phyloP scores from a whole-genome alignment of 306 rosid genomes.

The Pterocarpus macrocarpus region DNA sequence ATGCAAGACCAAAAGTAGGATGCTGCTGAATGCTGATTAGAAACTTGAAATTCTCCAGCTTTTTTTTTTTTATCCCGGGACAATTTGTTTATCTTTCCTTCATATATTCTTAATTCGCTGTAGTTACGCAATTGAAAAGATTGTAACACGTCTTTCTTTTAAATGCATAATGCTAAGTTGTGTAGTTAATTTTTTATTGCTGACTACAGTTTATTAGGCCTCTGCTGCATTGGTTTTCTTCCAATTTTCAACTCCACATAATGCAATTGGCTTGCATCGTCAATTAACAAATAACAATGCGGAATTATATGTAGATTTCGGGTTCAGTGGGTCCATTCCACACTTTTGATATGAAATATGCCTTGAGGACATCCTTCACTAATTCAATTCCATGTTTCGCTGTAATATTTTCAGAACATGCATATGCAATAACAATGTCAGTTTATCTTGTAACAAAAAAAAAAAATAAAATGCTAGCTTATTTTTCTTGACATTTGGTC shows the following conservation, averaged over 20 bases:
- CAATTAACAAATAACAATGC: conserved; percentile 11
- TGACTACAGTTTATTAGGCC: conserved; percentile 9
- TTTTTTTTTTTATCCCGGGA: background rate
- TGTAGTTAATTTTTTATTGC: conserved; percentile 30
- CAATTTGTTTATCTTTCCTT: conserved; percentile 1
- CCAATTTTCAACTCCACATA: conserved; percentile 26
- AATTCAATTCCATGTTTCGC: conserved; percentile 14
- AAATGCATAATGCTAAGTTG: conserved; percentile 19
- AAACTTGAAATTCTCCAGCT: conserved; percentile 36
- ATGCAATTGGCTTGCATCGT: conserved; percentile 33
- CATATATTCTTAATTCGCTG: background rate
- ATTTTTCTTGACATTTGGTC: conserved; percentile 30
- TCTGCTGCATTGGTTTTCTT: conserved; percentile 45
- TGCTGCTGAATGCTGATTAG: background rate
- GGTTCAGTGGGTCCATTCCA: background rate
- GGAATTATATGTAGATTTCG: background rate
- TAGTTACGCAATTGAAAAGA: conserved; percentile 4
- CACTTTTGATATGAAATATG: background rate
- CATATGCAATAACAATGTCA: background rate
- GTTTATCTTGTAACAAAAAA: background rate
- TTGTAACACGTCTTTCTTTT: background rate
- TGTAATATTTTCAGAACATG: background rate
- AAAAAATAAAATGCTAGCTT: background rate
- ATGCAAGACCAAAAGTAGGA: conserved; percentile 15
- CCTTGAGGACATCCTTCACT: background rate